A percentile compares a stretch with the other conserved stretches of the same genome.
Conservation (phyloP, 495 filamentous ascomycete species). For the Cladorrhinum samala region DNA sequence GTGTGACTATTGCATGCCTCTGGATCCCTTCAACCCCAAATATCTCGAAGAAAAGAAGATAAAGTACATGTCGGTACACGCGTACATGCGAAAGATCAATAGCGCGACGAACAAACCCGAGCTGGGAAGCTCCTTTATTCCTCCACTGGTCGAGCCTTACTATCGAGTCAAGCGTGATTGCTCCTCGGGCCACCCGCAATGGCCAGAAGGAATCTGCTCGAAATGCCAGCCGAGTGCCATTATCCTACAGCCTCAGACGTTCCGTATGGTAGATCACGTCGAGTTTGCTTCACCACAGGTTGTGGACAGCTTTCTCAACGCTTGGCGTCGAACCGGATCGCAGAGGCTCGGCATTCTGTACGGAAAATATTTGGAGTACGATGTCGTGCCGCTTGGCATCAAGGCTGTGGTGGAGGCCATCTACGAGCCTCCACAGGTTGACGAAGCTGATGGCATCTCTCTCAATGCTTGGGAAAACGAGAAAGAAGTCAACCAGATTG, state of each 20-base stretch:
- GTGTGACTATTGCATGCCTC: conserved; percentile 99
- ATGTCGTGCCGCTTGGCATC: conserved; percentile 84
- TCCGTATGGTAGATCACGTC: conserved; percentile 98
- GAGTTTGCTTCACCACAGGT: conserved; percentile 80
- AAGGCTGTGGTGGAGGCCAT: conserved; percentile 98
- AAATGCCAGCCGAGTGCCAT: conserved; percentile 99
- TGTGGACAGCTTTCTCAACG: conserved; percentile 81
- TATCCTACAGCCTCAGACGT: conserved; percentile 86
- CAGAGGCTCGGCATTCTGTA: conserved; percentile 90
- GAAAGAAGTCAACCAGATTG: conserved; percentile 72
- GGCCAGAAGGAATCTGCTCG: conserved; percentile 97
- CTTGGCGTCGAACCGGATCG: conserved; percentile 73
- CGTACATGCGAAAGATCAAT: conserved; percentile 90
- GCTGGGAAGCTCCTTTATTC: conserved; percentile 86
- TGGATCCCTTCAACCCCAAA: conserved; percentile 85
- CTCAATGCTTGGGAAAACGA: conserved; percentile 86
- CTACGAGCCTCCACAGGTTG: conserved; percentile 89
- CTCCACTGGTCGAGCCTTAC: conserved; percentile 88
- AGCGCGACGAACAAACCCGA: conserved; percentile 93
- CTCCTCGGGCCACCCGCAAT: conserved; percentile 84
- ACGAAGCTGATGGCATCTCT: conserved; percentile 87
- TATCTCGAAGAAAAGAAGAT: conserved; percentile 94
- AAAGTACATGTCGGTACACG: conserved; percentile 96
- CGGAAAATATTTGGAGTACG: conserved; percentile 85
- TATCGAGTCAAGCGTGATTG: conserved; percentile 85